Evolutionary conservation across 169 alveolate species (phyloP).

Genomic region (Eimeria praecox): DNA sequence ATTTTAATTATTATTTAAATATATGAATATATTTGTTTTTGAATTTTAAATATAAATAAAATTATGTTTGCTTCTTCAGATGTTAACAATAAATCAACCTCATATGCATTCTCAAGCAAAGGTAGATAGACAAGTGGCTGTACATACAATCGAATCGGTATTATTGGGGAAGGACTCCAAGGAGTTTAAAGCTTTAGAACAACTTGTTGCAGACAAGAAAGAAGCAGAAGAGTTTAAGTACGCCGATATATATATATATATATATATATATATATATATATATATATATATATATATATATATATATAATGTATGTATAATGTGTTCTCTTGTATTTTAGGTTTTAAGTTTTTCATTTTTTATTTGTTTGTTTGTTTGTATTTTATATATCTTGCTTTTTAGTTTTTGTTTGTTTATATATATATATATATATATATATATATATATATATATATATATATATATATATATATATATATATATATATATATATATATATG

Average conservation of each 20-base stretch:
- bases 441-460: no score
- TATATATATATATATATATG: no score
- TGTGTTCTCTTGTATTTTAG: no score
- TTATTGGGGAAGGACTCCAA: conserved; percentile 73
- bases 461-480: no score
- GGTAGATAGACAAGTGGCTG: conserved; percentile 71
- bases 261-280: no score
- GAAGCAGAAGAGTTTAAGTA: conserved; percentile 63
- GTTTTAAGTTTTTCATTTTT: no score
- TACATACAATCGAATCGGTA: conserved; percentile 31
- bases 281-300: no score
- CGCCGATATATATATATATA: background rate
- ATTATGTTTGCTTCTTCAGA: conserved; percentile 23
- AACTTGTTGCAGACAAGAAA: conserved; percentile 45
- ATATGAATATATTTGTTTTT: background rate
- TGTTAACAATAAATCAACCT: conserved; percentile 64
- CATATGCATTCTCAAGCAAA: conserved; percentile 77
- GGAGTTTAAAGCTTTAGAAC: conserved; percentile 71
- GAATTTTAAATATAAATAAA: background rate
- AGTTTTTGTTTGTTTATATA: no score
- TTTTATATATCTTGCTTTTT: no score
- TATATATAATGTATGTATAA: no score
- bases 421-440: no score
- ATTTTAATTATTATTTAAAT: background rate
- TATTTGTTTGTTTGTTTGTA: no score